These are phyloP conservation scores for Oenanthe sinensis DNA, from an alignment of 129 eudicot genomes.

Conservation along the genomic window DNA sequence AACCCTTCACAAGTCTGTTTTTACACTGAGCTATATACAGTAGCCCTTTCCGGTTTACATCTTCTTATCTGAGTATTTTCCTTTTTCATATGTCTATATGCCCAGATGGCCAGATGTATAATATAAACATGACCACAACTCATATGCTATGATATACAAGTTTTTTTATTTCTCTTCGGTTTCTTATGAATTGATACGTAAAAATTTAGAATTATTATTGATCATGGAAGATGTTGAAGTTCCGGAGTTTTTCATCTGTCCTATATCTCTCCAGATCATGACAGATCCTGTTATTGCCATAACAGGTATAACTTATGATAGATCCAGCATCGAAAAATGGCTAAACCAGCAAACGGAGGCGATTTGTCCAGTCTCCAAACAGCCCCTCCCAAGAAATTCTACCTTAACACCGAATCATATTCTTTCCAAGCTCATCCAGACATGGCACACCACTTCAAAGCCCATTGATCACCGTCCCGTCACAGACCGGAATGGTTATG, in stretches of 20 bases:
- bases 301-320: conserved; percentile 76
- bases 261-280: conserved; percentile 89
- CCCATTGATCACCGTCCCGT: conserved; percentile 6
- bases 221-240: conserved; percentile 51
- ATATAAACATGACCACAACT: background rate
- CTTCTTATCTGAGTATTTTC: background rate
- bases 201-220: background rate
- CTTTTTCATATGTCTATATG: background rate
- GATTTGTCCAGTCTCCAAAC: conserved; percentile 75
- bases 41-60: background rate
- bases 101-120: background rate
- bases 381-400: conserved; percentile 31
- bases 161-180: background rate
- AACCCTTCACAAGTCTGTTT: background rate
- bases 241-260: conserved; percentile 70
- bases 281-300: conserved; percentile 65
- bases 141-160: background rate
- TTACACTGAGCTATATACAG: background rate
- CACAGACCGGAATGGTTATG: conserved; percentile 2
- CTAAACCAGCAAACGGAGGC: conserved; percentile 25
- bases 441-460: conserved; percentile 37
- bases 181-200: background rate
- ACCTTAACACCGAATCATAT: conserved; percentile 65
- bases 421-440: conserved; percentile 60
- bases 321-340: conserved; percentile 67